Conservation (phyloP, 169 alveolate species). For the Amoebophrya sp. region DNA sequence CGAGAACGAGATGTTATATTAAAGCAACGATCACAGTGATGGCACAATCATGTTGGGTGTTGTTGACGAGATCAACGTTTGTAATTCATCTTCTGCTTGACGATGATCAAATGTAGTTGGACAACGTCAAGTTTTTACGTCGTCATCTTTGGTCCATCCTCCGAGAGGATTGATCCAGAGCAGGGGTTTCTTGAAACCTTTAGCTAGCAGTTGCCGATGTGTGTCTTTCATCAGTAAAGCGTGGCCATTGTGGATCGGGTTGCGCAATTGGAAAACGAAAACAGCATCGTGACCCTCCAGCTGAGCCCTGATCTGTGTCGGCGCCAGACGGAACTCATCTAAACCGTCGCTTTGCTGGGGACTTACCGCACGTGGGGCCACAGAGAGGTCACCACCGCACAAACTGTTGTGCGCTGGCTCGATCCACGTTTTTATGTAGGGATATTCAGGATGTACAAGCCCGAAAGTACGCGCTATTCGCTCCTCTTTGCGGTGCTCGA, state of each 20-base stretch:
- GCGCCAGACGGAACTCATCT: neutral
- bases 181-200: neutral
- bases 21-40: too few species aligned
- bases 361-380: neutral
- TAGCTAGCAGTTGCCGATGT: neutral
- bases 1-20: too few species aligned
- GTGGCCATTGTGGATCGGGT: conserved; percentile 23
- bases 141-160: neutral
- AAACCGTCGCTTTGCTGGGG: too few species aligned
- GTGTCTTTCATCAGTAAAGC: neutral
- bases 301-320: neutral
- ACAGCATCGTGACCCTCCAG: neutral
- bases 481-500: conserved; percentile 1
- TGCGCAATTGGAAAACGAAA: neutral
- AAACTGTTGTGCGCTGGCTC: neutral
- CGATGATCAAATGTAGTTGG: neutral
- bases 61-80: too few species aligned
- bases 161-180: conserved; percentile 11
- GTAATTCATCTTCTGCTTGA: too few species aligned
- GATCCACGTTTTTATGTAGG: neutral
- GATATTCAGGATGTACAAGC: neutral
- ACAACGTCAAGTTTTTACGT: neutral
- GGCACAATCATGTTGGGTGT: too few species aligned
- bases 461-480: neutral
- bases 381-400: neutral